Evolutionary conservation across 179 eudicot genomes (phyloP).

Genomic region (Silene noctiflora): DNA sequence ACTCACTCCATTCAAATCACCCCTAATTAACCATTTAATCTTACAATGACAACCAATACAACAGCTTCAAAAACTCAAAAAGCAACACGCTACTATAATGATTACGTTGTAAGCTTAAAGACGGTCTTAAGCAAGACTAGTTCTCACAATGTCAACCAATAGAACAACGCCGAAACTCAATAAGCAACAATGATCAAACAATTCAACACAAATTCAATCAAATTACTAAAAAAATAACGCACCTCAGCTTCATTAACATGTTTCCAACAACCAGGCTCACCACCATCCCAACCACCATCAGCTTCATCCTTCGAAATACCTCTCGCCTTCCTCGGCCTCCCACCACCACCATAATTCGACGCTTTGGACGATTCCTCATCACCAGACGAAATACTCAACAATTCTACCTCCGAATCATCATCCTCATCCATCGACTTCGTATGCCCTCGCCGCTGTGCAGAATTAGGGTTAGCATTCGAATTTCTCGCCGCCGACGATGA

Average conservation of each 20-base stretch:
- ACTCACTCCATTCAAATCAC: too few relatives aligned
- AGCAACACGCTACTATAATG: too few relatives aligned
- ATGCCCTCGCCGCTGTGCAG: conserved; percentile 23
- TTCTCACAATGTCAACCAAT: too few relatives aligned
- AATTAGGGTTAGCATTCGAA: conserved; percentile 19
- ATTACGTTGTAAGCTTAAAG: too few relatives aligned
- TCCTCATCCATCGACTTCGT: conserved; percentile 59
- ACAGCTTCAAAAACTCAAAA: background rate
- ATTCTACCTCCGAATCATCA: conserved; percentile 92
- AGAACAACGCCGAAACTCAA: too few relatives aligned
- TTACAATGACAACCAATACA: background rate
- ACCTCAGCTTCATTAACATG: conserved; percentile 94
- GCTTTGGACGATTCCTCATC: conserved; percentile 71
- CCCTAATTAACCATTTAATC: too few relatives aligned
- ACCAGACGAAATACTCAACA: conserved; percentile 92
- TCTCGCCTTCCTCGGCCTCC: conserved; percentile 28
- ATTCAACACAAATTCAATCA: background rate
- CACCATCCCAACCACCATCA: conserved; percentile 66
- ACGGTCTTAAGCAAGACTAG: background rate
- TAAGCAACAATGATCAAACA: background rate
- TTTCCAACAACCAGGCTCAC: conserved; percentile 87
- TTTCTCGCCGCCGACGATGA: conserved; percentile 14
- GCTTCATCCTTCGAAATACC: conserved; percentile 41
- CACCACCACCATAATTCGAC: conserved; percentile 22
- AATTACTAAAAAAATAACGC: background rate